A percentile compares a stretch with the other conserved stretches of the same genome.
Evolutionary conservation across 495 filamentous ascomycete genomes (phyloP).

Genomic region (Aspergillus taichungensis): DNA sequence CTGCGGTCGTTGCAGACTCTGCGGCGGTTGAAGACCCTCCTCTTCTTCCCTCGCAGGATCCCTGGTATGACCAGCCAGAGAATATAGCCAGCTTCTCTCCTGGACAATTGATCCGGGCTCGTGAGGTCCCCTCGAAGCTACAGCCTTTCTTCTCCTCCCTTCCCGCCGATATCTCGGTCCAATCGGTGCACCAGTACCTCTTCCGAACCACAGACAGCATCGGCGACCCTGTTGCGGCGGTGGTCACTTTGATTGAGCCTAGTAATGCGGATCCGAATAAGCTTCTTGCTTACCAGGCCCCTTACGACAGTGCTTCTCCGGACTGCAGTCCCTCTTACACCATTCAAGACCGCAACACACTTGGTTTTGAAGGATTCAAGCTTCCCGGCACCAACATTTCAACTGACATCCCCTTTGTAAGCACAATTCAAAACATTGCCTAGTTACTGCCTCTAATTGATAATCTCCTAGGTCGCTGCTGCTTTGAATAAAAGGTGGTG

Average conservation of each 20-base stretch:
- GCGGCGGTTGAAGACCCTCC: background rate
- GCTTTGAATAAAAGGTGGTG: conserved; percentile 17
- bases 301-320: conserved; percentile 9
- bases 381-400: conserved; percentile 4
- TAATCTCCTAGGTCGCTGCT: conserved; percentile 5
- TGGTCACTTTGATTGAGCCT: conserved; percentile 15
- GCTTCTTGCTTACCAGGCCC: conserved; percentile 12
- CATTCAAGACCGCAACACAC: conserved; percentile 1
- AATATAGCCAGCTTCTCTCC: conserved; percentile 5
- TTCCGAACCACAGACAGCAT: conserved; percentile 16
- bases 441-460: background rate
- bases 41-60: conserved; percentile 5
- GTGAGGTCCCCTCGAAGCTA: conserved; percentile 3
- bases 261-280: conserved; percentile 11
- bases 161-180: conserved; percentile 4
- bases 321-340: conserved; percentile 16
- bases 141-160: conserved; percentile 3
- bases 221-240: conserved; percentile 10
- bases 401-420: conserved; percentile 7
- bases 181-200: conserved; percentile 11
- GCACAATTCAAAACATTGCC: background rate
- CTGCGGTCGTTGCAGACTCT: too few species aligned
- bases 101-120: conserved; percentile 13
- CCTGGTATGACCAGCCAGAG: conserved; percentile 9
- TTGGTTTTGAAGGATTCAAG: background rate